phyloP scores from a whole-genome alignment of 768 basidiomycete species.

The Wakefieldia striispora region DNA sequence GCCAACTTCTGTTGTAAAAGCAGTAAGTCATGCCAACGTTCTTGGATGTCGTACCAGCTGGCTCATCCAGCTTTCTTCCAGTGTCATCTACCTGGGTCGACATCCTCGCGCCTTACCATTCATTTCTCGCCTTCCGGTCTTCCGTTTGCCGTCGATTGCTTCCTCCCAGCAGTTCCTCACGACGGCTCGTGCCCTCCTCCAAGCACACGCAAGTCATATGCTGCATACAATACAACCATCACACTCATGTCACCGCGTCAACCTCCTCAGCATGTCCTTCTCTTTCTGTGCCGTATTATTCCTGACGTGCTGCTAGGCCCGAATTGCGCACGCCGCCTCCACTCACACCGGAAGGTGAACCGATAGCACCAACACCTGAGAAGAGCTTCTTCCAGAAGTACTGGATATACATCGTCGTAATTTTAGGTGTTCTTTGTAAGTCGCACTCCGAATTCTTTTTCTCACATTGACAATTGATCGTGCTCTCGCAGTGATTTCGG shows the following conservation, averaged over 20 bases:
- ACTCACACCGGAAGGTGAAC: conserved; percentile 63
- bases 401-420: conserved; percentile 76
- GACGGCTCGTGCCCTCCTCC: conserved; percentile 58
- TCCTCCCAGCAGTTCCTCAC: conserved; percentile 63
- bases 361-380: conserved; percentile 58
- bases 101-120: conserved; percentile 56
- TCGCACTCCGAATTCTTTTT: conserved; percentile 9
- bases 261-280: conserved; percentile 55
- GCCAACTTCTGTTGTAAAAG: conserved; percentile 37
- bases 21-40: conserved; percentile 54
- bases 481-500: conserved; percentile 25
- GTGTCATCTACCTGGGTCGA: conserved; percentile 64
- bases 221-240: conserved; percentile 50
- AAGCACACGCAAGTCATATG: conserved; percentile 24
- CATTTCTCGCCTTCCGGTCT: conserved; percentile 46
- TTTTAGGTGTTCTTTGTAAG: conserved; percentile 59
- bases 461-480: neutral
- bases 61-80: conserved; percentile 29
- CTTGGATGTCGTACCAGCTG: conserved; percentile 16
- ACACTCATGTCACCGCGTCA: conserved; percentile 44
- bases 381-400: conserved; percentile 86
- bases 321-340: conserved; percentile 66
- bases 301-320: conserved; percentile 44
- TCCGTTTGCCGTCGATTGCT: conserved; percentile 73
- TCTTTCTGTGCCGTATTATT: neutral